Evolutionary conservation across 208 protist genomes (phyloP).

Genomic region (Trichomonas gallinae): DNA sequence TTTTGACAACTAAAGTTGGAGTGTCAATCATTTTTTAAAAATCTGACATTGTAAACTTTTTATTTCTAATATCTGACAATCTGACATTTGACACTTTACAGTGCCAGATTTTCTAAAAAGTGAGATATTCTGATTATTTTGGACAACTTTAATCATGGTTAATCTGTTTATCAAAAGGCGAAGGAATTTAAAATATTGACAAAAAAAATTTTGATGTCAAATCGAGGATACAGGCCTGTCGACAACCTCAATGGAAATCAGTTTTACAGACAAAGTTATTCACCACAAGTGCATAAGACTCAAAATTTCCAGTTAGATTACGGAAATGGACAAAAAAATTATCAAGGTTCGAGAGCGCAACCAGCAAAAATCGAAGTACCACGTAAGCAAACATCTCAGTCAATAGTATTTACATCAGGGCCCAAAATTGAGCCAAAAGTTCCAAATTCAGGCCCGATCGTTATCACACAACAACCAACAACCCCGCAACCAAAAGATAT

Average conservation of each 20-base stretch:
- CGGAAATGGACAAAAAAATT: neutral
- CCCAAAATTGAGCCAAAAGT: neutral
- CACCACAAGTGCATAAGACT: neutral
- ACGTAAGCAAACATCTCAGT: neutral
- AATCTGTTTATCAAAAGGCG: no score
- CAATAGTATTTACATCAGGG: neutral
- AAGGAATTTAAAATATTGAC: no score
- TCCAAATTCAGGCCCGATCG: neutral
- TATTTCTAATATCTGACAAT: no score
- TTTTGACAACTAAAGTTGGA: no score
- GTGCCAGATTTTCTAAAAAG: no score
- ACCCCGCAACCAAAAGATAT: neutral
- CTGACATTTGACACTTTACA: no score
- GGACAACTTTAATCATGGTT: no score
- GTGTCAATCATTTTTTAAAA: no score
- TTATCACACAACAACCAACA: neutral
- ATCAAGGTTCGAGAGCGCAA: neutral
- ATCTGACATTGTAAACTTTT: no score
- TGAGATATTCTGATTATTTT: no score
- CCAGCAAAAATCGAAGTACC: neutral
- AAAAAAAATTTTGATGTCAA: neutral
- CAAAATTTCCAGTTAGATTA: neutral
- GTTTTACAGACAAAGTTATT: neutral
- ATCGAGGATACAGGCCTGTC: neutral
- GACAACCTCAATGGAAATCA: neutral